Conservation (phyloP, 176 grass and related monocot species). For the Thinopyrum elongatum region DNA sequence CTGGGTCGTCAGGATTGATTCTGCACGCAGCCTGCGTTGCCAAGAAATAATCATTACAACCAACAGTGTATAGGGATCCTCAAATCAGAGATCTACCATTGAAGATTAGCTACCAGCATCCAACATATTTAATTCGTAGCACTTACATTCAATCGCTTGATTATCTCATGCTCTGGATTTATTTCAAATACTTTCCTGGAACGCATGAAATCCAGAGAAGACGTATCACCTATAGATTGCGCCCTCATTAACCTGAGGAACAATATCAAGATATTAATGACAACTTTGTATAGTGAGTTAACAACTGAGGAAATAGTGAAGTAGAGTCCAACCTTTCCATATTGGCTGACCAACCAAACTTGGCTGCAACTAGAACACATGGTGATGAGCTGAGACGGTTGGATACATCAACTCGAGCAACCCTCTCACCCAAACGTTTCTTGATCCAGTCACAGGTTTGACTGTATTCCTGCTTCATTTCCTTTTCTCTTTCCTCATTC, state of each 20-base stretch:
- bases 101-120: neutral
- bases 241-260: constrained; percentile 82
- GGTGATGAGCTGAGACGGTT: constrained; percentile 87
- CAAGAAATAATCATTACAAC: constrained; percentile 15
- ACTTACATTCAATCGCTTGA: constrained; percentile 84
- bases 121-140: neutral
- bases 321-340: constrained; percentile 74
- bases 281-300: neutral
- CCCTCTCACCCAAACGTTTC: constrained; percentile 81
- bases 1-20: constrained; percentile 66
- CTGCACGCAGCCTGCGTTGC: constrained; percentile 65
- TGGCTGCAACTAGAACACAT: constrained; percentile 90
- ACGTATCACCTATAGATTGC: constrained; percentile 74
- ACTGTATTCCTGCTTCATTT: constrained; percentile 88
- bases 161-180: constrained; percentile 91
- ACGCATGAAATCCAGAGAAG: constrained; percentile 87
- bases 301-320: neutral
- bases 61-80: neutral
- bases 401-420: constrained; percentile 88
- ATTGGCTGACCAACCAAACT: constrained; percentile 99
- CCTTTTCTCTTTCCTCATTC: constrained; percentile 85
- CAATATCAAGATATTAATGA: neutral
- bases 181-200: constrained; percentile 98
- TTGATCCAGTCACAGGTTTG: constrained; percentile 98
- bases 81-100: neutral